Conservation (phyloP, 768 basidiomycete species). For the Pisolithus tinctorius region DNA sequence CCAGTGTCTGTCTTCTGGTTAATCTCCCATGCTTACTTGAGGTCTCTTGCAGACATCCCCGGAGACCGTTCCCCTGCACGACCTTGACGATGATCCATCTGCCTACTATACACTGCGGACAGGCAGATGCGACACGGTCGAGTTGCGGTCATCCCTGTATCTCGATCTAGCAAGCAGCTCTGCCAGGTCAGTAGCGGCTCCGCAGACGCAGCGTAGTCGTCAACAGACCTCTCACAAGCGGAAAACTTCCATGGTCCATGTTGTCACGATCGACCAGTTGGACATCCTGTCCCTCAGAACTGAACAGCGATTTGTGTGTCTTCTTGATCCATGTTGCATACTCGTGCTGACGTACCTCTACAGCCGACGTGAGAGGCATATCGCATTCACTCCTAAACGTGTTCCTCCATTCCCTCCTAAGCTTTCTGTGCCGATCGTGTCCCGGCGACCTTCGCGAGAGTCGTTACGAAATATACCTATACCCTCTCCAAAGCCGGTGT, state of each 20-base stretch:
- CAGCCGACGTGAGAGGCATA: not conserved
- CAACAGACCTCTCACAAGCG: slow-evolving; percentile 15
- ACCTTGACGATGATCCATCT: slow-evolving; percentile 20
- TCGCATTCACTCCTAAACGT: slow-evolving; percentile 10
- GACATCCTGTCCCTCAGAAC: slow-evolving; percentile 13
- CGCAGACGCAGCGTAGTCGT: not conserved
- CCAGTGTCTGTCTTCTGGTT: slow-evolving; percentile 13
- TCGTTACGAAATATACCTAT: slow-evolving; percentile 46
- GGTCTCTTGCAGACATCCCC: slow-evolving; percentile 38
- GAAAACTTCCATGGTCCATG: slow-evolving; percentile 27
- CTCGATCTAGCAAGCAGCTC: slow-evolving; percentile 56
- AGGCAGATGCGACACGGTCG: slow-evolving; percentile 29
- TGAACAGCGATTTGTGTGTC: slow-evolving; percentile 7
- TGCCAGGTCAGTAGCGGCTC: slow-evolving; percentile 33
- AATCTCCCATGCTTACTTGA: slow-evolving; percentile 61
- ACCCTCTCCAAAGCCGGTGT: slow-evolving; percentile 55
- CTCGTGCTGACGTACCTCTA: not conserved
- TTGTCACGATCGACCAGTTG: slow-evolving; percentile 26
- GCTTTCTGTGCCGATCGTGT: slow-evolving; percentile 9
- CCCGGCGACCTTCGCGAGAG: slow-evolving; percentile 34
- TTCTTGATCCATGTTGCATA: slow-evolving; percentile 4
- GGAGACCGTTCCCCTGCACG: slow-evolving; percentile 9
- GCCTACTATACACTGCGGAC: slow-evolving; percentile 43
- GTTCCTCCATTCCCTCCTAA: slow-evolving; percentile 9
- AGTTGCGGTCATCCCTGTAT: slow-evolving; percentile 57